phyloP scores from a whole-genome alignment of 257 asterid species.

The Forsythia suspensa region DNA sequence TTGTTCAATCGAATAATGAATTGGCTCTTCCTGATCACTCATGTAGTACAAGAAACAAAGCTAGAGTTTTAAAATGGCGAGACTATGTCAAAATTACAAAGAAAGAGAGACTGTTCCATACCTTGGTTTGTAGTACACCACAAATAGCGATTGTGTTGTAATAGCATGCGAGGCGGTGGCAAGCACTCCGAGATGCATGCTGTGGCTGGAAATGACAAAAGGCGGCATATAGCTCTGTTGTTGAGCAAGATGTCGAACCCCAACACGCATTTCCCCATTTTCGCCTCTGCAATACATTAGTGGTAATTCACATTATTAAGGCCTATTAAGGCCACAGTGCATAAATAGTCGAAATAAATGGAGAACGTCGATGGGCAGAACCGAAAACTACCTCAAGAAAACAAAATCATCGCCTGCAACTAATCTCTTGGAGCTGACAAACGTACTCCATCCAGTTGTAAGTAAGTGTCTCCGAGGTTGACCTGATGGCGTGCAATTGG shows the following conservation, averaged over 20 bases:
- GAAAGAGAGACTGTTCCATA: conserved; percentile 1
- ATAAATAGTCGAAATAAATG: neutral
- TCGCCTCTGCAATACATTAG: conserved; percentile 46
- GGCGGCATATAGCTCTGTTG: conserved; percentile 69
- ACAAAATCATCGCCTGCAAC: conserved; percentile 63
- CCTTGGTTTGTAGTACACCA: conserved; percentile 84
- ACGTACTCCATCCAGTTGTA: conserved; percentile 88
- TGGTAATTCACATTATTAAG: neutral
- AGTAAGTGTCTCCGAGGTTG: conserved; percentile 85
- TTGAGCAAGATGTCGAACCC: conserved; percentile 67
- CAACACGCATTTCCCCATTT: conserved; percentile 73
- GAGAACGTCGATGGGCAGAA: neutral
- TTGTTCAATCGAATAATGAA: conserved; percentile 72
- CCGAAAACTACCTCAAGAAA: conserved; percentile 63
- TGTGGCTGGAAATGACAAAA: conserved; percentile 82
- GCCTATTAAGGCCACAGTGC: neutral
- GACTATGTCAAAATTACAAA: neutral
- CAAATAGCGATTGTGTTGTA: conserved; percentile 57
- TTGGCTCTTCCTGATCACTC: conserved; percentile 60
- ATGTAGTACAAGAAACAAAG: neutral
- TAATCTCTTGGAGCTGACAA: conserved; percentile 76
- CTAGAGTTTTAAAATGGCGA: neutral
- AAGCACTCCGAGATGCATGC: conserved; percentile 92
- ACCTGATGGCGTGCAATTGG: conserved; percentile 37
- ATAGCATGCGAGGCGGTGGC: conserved; percentile 88